Evolutionary conservation across 805 yeast genomes (phyloP).

Genomic region (Zygoascus ofunaensis): DNA sequence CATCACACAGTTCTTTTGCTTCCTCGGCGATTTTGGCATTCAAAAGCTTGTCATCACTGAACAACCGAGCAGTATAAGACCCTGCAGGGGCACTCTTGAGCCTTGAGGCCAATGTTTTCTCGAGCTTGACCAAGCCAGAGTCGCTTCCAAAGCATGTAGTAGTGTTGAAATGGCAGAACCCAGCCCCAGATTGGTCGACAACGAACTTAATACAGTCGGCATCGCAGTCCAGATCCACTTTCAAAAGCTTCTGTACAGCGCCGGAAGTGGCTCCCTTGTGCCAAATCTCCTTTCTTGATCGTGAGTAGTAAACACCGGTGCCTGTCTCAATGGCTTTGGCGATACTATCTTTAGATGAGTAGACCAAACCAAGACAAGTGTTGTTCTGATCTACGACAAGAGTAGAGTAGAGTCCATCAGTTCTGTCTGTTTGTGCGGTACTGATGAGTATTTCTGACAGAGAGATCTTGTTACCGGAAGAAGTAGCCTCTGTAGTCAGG

Average conservation of each 20-base stretch:
- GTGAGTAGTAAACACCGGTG: slow-evolving; percentile 89
- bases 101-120: slow-evolving; percentile 56
- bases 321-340: slow-evolving; percentile 69
- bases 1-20: slow-evolving; percentile 91
- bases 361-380: slow-evolving; percentile 79
- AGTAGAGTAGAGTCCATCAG: slow-evolving; percentile 79
- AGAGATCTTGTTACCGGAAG: slow-evolving; percentile 27
- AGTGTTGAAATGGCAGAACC: slow-evolving; percentile 85
- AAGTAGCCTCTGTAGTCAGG: slow-evolving; percentile 12
- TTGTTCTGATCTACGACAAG: slow-evolving; percentile 63
- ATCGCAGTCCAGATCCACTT: slow-evolving; percentile 78
- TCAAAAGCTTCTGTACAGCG: slow-evolving; percentile 70
- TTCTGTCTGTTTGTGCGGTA: slow-evolving; percentile 66
- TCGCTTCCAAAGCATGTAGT: slow-evolving; percentile 73
- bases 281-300: slow-evolving; percentile 78
- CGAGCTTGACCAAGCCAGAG: slow-evolving; percentile 59
- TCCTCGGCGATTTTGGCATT: slow-evolving; percentile 86
- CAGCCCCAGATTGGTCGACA: slow-evolving; percentile 77
- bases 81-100: slow-evolving; percentile 70
- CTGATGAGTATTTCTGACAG: slow-evolving; percentile 37
- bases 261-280: slow-evolving; percentile 96
- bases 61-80: slow-evolving; percentile 87
- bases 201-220: slow-evolving; percentile 81
- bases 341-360: slow-evolving; percentile 77
- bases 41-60: slow-evolving; percentile 65